phyloP scores from a whole-genome alignment of 2,329 filamentous ascomycete genomes.

The Alternaria hordeiaustralica region DNA sequence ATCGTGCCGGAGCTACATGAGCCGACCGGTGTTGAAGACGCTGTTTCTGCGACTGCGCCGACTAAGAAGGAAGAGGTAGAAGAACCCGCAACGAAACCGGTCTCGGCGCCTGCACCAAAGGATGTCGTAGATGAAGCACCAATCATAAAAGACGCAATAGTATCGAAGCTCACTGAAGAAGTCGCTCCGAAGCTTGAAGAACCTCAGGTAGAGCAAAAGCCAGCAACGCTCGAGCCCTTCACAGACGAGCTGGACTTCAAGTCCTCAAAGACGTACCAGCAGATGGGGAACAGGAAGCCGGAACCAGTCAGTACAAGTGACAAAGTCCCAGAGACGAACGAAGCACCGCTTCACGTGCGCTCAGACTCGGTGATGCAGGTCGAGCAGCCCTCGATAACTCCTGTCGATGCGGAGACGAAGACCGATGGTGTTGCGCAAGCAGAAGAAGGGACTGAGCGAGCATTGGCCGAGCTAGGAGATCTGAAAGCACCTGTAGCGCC shows the following conservation, averaged over 20 bases:
- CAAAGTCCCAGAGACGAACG: background rate
- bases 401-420: background rate
- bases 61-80: background rate
- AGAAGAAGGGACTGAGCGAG: background rate
- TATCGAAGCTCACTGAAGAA: background rate
- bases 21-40: background rate
- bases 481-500: background rate
- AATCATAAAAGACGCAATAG: background rate
- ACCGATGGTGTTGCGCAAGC: background rate
- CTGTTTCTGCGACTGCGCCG: background rate
- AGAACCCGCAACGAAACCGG: background rate
- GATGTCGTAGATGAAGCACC: background rate
- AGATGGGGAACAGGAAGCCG: slow-evolving; percentile 16
- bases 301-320: background rate
- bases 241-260: slow-evolving; percentile 24
- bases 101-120: background rate
- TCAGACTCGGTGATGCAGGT: slow-evolving; percentile 24
- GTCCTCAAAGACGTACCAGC: slow-evolving; percentile 23
- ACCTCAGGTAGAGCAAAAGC: background rate
- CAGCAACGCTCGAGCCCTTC: slow-evolving; percentile 16
- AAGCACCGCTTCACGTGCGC: slow-evolving; percentile 6
- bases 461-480: fast-evolving
- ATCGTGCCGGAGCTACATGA: background rate
- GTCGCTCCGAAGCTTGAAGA: background rate
- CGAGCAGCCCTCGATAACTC: background rate